A percentile compares a stretch with the other conserved stretches of the same genome.
These are phyloP conservation scores for Suillus hirtellus DNA, from an alignment of 768 basidiomycete species.

Conservation along the genomic window DNA sequence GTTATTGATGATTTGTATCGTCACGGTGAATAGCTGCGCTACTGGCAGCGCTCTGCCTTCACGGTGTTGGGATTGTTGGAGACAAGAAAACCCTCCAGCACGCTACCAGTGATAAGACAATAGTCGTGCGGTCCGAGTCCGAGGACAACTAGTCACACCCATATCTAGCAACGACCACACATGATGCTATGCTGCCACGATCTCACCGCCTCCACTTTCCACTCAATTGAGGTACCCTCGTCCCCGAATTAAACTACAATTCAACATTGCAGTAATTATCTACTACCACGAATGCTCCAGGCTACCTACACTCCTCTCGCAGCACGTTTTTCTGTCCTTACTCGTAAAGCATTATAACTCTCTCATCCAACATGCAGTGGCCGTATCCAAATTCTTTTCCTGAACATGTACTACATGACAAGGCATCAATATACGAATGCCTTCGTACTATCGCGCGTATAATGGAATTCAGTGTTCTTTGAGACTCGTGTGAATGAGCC, in stretches of 20 bases:
- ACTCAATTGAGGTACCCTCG: not conserved
- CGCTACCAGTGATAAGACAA: constrained; percentile 22
- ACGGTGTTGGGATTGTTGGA: constrained; percentile 43
- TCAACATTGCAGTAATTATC: not conserved
- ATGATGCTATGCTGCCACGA: not conserved
- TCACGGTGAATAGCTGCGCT: constrained; percentile 25
- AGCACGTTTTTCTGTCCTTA: too few species aligned
- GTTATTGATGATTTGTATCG: constrained; percentile 2
- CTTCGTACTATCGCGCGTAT: not conserved
- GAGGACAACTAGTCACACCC: not conserved
- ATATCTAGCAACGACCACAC: not conserved
- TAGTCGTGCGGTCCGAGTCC: constrained; percentile 9
- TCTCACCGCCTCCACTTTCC: not conserved
- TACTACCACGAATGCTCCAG: not conserved
- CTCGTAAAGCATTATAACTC: too few species aligned
- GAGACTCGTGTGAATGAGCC: not conserved
- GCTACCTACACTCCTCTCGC: too few species aligned
- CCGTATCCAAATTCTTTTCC: not conserved
- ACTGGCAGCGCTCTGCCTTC: constrained; percentile 39
- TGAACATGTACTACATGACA: not conserved
- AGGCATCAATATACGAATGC: not conserved
- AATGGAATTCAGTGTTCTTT: not conserved
- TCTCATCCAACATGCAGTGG: not conserved
- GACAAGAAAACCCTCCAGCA: constrained; percentile 17
- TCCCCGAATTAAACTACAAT: not conserved